These are phyloP conservation scores for Hyphopichia pseudoburtonii DNA, from an alignment of 1,139 yeast species.

Conservation along the genomic window DNA sequence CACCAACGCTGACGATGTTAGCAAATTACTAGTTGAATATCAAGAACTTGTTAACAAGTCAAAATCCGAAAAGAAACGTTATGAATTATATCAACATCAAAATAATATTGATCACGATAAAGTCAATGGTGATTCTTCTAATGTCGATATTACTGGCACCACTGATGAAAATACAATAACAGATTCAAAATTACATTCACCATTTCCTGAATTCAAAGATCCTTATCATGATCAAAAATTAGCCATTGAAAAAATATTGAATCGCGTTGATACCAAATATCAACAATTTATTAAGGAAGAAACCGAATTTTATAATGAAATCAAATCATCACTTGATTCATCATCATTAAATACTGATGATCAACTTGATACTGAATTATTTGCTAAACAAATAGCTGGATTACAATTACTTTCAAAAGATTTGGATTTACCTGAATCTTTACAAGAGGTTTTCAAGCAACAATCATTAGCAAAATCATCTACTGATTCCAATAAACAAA, in stretches of 20 bases:
- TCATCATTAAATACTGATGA: constrained; percentile 7
- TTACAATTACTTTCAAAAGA: constrained; percentile 77
- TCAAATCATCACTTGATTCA: constrained; percentile 9
- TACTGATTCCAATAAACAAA: not conserved
- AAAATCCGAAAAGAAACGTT: constrained; percentile 18
- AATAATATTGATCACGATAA: constrained; percentile 1
- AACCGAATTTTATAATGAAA: constrained; percentile 20
- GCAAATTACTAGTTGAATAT: constrained; percentile 18
- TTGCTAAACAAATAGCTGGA: constrained; percentile 70
- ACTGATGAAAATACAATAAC: too few relatives aligned
- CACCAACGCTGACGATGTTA: not conserved
- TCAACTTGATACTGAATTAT: constrained; percentile 46
- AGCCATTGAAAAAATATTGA: constrained; percentile 33
- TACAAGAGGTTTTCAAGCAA: constrained; percentile 24
- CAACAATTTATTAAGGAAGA: constrained; percentile 25
- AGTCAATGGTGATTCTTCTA: not conserved
- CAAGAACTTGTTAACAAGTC: constrained; percentile 23
- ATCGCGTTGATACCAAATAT: constrained; percentile 29
- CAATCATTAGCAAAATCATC: not conserved
- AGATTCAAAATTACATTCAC: too few relatives aligned
- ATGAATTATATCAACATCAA: constrained; percentile 8
- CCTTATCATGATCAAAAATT: constrained; percentile 21
- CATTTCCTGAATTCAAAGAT: constrained; percentile 15
- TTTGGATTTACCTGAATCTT: constrained; percentile 64
- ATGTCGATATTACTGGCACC: not conserved